Conservation (phyloP, 352 stramenopile genomes). For the Phytopythium helicoides region DNA sequence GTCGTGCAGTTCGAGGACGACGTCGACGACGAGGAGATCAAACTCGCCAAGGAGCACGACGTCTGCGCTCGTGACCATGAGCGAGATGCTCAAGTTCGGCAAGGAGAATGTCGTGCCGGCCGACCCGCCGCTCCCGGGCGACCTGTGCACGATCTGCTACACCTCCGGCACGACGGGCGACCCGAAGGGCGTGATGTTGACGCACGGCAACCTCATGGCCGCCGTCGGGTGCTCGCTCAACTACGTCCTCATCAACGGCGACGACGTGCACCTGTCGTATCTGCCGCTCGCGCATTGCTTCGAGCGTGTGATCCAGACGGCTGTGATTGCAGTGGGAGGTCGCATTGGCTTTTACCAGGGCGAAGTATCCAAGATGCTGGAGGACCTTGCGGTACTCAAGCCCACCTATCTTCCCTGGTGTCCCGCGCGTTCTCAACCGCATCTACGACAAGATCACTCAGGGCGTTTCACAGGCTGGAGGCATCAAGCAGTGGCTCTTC, state of each 20-base stretch:
- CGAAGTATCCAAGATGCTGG: slow-evolving; percentile 85
- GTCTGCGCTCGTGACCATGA: slow-evolving; percentile 45
- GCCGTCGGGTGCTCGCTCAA: slow-evolving; percentile 26
- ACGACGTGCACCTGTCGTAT: slow-evolving; percentile 88
- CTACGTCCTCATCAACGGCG: slow-evolving; percentile 19
- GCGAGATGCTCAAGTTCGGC: slow-evolving; percentile 36
- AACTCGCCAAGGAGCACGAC: slow-evolving; percentile 32
- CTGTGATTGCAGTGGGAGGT: slow-evolving; percentile 63
- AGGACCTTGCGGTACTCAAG: slow-evolving; percentile 88
- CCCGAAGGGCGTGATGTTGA: slow-evolving; percentile 50
- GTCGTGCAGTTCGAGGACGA: slow-evolving; percentile 62
- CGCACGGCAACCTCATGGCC: slow-evolving; percentile 41
- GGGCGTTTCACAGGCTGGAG: slow-evolving; percentile 63
- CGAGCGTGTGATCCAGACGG: slow-evolving; percentile 69
- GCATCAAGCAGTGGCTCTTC: slow-evolving; percentile 90
- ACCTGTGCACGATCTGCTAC: slow-evolving; percentile 61
- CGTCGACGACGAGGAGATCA: slow-evolving; percentile 38
- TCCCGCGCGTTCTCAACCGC: slow-evolving; percentile 94
- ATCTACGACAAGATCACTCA: slow-evolving; percentile 93
- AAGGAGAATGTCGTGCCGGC: slow-evolving; percentile 42
- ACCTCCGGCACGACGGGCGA: slow-evolving; percentile 47
- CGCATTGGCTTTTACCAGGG: slow-evolving; percentile 92
- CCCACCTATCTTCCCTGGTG: slow-evolving; percentile 90
- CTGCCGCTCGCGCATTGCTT: slow-evolving; percentile 95
- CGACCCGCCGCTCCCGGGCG: slow-evolving; percentile 29